These are phyloP conservation scores for Penicillium sp. DNA, from an alignment of 2,329 filamentous ascomycete species.

Conservation along the genomic window DNA sequence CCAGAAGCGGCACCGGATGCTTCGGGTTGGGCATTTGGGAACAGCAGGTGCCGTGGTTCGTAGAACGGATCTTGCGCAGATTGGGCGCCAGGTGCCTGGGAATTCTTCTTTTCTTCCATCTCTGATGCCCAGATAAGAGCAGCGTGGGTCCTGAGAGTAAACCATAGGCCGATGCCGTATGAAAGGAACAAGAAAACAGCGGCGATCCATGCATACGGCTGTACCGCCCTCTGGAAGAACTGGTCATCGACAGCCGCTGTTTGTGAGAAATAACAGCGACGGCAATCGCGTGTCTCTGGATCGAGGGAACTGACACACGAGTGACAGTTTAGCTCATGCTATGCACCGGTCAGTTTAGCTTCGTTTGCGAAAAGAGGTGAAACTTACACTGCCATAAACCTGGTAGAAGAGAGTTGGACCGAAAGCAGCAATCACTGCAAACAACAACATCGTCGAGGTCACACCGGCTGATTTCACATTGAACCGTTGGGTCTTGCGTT, in stretches of 20 bases:
- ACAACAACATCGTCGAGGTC: conserved; percentile 95
- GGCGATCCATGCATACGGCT: conserved; percentile 88
- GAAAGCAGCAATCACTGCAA: conserved; percentile 92
- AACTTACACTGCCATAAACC: conserved; percentile 82
- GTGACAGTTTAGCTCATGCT: conserved; percentile 87
- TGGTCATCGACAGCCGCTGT: conserved; percentile 76
- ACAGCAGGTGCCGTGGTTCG: conserved; percentile 36
- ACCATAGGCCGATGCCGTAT: conserved; percentile 90
- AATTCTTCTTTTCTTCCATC: conserved; percentile 68
- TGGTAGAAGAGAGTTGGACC: conserved; percentile 97
- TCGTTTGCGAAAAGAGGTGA: neutral
- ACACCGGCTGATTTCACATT: conserved; percentile 95
- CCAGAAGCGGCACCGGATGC: conserved; percentile 44
- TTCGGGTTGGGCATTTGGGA: conserved; percentile 30
- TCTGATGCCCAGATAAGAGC: conserved; percentile 96
- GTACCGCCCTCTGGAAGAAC: conserved; percentile 87
- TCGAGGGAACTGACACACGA: conserved; percentile 56
- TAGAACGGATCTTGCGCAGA: conserved; percentile 30
- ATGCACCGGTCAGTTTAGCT: conserved; percentile 35
- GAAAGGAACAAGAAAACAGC: conserved; percentile 83
- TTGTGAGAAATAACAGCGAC: conserved; percentile 92
- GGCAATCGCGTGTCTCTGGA: conserved; percentile 63
- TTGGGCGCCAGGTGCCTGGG: conserved; percentile 10
- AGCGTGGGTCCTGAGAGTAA: conserved; percentile 91
- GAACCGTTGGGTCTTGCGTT: conserved; percentile 97